These are phyloP conservation scores for Yarrowia sp. DNA, from an alignment of 805 yeast species.

Conservation along the genomic window DNA sequence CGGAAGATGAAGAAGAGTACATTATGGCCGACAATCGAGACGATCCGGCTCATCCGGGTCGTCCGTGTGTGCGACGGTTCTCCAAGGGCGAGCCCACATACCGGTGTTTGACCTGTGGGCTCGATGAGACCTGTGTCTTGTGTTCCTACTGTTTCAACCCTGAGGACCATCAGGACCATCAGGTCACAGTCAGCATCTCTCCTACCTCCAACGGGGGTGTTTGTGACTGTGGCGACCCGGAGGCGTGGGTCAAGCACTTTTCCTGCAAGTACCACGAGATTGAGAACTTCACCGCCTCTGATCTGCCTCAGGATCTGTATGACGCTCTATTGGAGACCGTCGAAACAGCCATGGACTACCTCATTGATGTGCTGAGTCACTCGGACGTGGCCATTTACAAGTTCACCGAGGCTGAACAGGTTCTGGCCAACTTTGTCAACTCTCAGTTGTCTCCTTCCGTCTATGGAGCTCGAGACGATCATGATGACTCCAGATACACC, in stretches of 20 bases:
- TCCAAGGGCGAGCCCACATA: constrained; percentile 79
- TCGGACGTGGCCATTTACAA: constrained; percentile 34
- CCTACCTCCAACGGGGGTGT: constrained; percentile 68
- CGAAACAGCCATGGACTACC: constrained; percentile 36
- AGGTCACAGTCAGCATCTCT: constrained; percentile 60
- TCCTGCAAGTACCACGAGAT: constrained; percentile 48
- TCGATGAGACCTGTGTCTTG: constrained; percentile 79
- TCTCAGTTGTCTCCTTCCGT: constrained; percentile 43
- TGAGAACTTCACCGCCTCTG: constrained; percentile 36
- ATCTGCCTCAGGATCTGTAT: constrained; percentile 48
- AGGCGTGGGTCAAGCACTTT: constrained; percentile 65
- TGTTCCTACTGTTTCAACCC: constrained; percentile 75
- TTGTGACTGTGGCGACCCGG: constrained; percentile 88
- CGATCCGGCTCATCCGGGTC: constrained; percentile 51
- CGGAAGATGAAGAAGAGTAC: constrained; percentile 34
- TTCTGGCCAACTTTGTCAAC: constrained; percentile 37
- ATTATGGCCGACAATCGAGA: constrained; percentile 31
- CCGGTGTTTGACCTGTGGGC: constrained; percentile 70
- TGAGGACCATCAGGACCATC: constrained; percentile 69
- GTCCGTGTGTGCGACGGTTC: constrained; percentile 74
- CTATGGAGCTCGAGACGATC: constrained; percentile 48
- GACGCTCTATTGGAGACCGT: constrained; percentile 38
- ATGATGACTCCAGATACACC: constrained; percentile 49
- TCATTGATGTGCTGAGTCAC: constrained; percentile 37
- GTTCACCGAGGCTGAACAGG: constrained; percentile 34